These are phyloP conservation scores for Helicostylum pulchrum DNA, from an alignment of 192 early-diverging fungal genomes.

Conservation along the genomic window DNA sequence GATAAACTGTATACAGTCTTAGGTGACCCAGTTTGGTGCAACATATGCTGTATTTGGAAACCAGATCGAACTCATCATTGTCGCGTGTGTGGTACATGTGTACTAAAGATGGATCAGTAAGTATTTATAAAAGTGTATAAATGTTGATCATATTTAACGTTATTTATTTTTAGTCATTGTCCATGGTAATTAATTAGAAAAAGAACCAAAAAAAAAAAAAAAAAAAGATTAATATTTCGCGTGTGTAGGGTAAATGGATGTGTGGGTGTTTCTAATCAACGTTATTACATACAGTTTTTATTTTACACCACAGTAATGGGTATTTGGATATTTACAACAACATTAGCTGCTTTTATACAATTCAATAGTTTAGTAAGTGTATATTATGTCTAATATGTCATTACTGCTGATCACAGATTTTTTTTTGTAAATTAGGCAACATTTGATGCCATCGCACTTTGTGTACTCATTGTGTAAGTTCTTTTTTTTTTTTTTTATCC, in stretches of 20 bases:
- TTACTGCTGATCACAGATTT: not conserved
- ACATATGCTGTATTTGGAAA: conserved; percentile 43
- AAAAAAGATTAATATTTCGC: not conserved
- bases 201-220: not conserved
- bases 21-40: conserved; percentile 35
- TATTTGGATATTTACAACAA: conserved; percentile 26
- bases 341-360: conserved; percentile 22
- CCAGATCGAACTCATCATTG: conserved; percentile 57
- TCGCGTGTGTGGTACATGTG: conserved; percentile 46
- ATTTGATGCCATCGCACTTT: conserved; percentile 24
- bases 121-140: not conserved
- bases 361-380: conserved; percentile 17
- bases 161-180: conserved; percentile 32
- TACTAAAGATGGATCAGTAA: conserved; percentile 56
- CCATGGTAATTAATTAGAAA: conserved; percentile 33
- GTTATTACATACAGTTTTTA: conserved; percentile 38
- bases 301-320: conserved; percentile 25
- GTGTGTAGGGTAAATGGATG: conserved; percentile 50
- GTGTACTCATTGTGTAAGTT: conserved; percentile 28
- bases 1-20: not conserved
- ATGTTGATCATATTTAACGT: not conserved
- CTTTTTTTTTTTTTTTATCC: not conserved
- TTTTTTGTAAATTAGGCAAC: conserved; percentile 21
- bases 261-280: conserved; percentile 45
- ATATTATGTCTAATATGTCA: not conserved